Evolutionary conservation across 2,329 filamentous ascomycete species (phyloP).

Genomic region (Colletotrichum costaricense): DNA sequence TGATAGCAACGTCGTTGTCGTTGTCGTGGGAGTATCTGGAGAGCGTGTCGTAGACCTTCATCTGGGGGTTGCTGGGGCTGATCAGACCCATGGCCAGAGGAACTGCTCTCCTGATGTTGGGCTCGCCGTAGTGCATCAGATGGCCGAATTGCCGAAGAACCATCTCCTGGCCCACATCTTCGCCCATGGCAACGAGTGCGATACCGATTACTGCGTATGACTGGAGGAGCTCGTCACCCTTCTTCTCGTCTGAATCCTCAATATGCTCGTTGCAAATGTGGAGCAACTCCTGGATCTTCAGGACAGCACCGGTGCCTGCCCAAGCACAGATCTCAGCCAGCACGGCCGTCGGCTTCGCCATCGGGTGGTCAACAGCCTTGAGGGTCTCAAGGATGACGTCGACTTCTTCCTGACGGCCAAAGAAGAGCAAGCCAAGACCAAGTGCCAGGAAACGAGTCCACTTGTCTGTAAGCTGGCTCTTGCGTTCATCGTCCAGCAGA

Average conservation of each 20-base stretch:
- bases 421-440: conserved; percentile 92
- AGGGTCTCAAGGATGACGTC: conserved; percentile 97
- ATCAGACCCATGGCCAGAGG: conserved; percentile 96
- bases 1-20: conserved; percentile 97
- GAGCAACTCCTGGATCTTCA: conserved; percentile 96
- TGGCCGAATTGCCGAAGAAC: conserved; percentile 97
- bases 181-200: conserved; percentile 95
- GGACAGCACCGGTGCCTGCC: conserved; percentile 95
- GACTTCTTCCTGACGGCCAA: conserved; percentile 97
- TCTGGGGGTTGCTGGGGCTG: conserved; percentile 97
- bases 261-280: conserved; percentile 99
- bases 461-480: conserved; percentile 93
- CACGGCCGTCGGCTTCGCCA: conserved; percentile 95
- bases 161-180: conserved; percentile 99
- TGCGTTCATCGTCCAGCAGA: conserved; percentile 91
- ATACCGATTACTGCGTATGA: conserved; percentile 96
- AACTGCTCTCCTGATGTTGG: conserved; percentile 96
- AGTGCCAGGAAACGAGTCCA: conserved; percentile 98
- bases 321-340: conserved; percentile 97
- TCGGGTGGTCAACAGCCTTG: conserved; percentile 96
- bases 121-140: conserved; percentile 98
- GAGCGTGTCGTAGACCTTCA: conserved; percentile 99
- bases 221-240: conserved; percentile 94
- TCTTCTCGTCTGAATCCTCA: conserved; percentile 93
- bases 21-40: conserved; percentile 99